Evolutionary conservation across 768 basidiomycete species (phyloP).

Genomic region (Austroboletus eburneus): DNA sequence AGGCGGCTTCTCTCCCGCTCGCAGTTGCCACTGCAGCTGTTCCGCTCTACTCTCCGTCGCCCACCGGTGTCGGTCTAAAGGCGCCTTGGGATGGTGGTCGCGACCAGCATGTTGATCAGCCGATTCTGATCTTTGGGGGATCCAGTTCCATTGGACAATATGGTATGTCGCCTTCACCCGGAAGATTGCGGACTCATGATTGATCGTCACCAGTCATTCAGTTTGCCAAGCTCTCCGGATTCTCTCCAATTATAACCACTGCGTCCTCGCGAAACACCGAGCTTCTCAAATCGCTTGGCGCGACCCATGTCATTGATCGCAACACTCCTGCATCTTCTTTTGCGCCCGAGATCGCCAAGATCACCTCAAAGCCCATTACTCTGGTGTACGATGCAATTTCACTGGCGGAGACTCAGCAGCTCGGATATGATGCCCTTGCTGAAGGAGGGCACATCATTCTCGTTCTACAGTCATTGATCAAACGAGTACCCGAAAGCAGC

Average conservation of each 20-base stretch:
- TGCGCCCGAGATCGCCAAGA: conserved; percentile 11
- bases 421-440: conserved; percentile 29
- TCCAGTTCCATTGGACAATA: conserved; percentile 36
- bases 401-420: conserved; percentile 29
- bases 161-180: conserved; percentile 29
- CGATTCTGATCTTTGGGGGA: conserved; percentile 36
- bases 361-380: conserved; percentile 11
- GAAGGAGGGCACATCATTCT: conserved; percentile 29
- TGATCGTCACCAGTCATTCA: conserved; percentile 26
- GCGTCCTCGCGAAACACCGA: conserved; percentile 35
- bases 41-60: conserved; percentile 29
- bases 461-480: conserved; percentile 4
- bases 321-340: conserved; percentile 14
- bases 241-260: conserved; percentile 38
- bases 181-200: conserved; percentile 12
- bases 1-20: conserved; percentile 37
- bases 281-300: conserved; percentile 33
- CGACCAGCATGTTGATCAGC: conserved; percentile 28
- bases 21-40: conserved; percentile 29
- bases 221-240: conserved; percentile 32
- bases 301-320: conserved; percentile 36
- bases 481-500: conserved; percentile 10
- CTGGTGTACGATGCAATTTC: conserved; percentile 28
- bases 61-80: conserved; percentile 28
- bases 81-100: conserved; percentile 34